Base-by-base conservation (phyloP, 2,329 filamentous ascomycete genomes). In the Aspergillus felis region DNA sequence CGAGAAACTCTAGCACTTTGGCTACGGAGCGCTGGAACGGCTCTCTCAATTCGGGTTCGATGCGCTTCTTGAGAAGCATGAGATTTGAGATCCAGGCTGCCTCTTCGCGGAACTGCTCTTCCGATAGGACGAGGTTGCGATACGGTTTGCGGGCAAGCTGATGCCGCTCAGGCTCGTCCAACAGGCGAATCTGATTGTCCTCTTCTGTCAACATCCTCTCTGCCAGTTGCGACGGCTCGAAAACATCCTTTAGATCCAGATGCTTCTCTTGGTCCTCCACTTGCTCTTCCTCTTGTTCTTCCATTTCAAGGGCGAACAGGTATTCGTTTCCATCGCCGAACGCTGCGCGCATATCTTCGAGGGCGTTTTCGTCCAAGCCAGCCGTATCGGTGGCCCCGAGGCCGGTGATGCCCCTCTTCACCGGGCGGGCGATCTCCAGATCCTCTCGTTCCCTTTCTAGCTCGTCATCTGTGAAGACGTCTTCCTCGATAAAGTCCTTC, bases 271-370 rank as follows among this genome's bases (percentile, higher is more conserved):
- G 89, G 58, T 87, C 84, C 63, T 89, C 82, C 57, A 89, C 86
- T 50, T 90, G 87, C 63, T 95, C 90, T 57, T 86, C 83, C 63
- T 92, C 89, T 51, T 92, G 88, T 49, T 94, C 90, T 74, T 97
- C 92, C 68, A 93, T 82, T 53, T 93, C 89, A 50, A 99, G 79
- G 8, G 93, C 94, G 87, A 95, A 99, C 66, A 92, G 88, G 71
- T 97, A 99, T 70, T 99, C 94, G 63, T 91, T 91, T 56, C 94
- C 93, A 70, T 96, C 91, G 60, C 94, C 94, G 66, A 99, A 99
- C 41, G 96, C 96, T 56, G 88, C 89, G 66, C 94, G 89, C 89
- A 97, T 96, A 70, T 97, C 94, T 71, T 97, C 93, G 38, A 97
- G 82, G 3, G 92, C 90, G 67, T 92, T 91, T 73, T 96, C 92